Evolutionary conservation across 2,329 filamentous ascomycete genomes (phyloP).

Genomic region (Stemphylium vesicarium): DNA sequence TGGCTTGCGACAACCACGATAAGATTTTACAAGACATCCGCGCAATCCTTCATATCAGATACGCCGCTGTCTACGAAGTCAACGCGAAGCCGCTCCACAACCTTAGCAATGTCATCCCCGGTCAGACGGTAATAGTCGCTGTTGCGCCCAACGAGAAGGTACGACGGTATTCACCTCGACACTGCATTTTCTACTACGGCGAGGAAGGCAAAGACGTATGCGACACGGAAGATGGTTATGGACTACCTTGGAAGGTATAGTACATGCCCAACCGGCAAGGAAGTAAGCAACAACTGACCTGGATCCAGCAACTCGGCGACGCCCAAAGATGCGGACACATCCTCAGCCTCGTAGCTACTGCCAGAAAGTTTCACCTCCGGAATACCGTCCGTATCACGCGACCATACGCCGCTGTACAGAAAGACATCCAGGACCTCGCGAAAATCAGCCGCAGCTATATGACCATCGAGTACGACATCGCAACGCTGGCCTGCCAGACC

Average conservation of each 20-base stretch:
- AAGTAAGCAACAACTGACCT: too few species aligned
- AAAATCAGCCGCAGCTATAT: too few species aligned
- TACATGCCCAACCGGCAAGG: too few species aligned
- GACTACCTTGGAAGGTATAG: conserved; percentile 6
- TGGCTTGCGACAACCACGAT: conserved; percentile 9
- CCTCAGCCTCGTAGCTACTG: too few species aligned
- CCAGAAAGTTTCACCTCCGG: too few species aligned
- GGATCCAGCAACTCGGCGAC: too few species aligned
- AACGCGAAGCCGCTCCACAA: conserved; percentile 3
- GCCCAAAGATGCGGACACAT: too few species aligned
- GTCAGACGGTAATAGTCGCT: conserved; percentile 11
- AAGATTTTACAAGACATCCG: conserved; percentile 16
- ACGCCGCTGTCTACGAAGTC: conserved; percentile 12
- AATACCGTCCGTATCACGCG: too few species aligned
- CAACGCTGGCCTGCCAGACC: too few species aligned
- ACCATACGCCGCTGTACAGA: too few species aligned
- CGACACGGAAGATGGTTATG: conserved; percentile 1
- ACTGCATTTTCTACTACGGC: conserved; percentile 9
- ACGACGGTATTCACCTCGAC: conserved; percentile 7
- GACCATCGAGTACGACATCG: too few species aligned
- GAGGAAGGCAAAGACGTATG: conserved; percentile 14
- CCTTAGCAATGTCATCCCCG: not conserved
- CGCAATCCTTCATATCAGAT: conserved; percentile 4
- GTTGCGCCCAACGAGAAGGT: not conserved
- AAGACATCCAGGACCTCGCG: too few species aligned